These are phyloP conservation scores for Stipa capillata DNA, from an alignment of 176 grass and related monocot genomes.

Conservation along the genomic window DNA sequence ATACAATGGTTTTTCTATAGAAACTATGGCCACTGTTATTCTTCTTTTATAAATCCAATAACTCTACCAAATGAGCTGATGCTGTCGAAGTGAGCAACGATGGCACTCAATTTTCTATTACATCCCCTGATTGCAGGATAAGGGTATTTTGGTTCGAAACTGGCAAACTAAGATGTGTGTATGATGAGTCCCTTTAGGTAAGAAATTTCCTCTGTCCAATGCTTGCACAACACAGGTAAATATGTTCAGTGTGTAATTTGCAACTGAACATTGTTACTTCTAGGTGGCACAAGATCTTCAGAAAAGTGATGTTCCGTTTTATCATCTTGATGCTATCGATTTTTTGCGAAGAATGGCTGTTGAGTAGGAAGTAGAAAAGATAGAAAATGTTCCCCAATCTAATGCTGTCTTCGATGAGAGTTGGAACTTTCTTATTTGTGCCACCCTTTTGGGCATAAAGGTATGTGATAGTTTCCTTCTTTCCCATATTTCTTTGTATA, in stretches of 20 bases:
- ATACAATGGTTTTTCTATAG: no score
- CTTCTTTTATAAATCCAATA: not conserved
- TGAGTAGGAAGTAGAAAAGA: conserved; percentile 96
- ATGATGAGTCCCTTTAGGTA: conserved; percentile 96
- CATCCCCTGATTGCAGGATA: conserved; percentile 88
- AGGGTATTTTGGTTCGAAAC: conserved; percentile 99
- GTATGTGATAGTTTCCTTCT: conserved; percentile 24
- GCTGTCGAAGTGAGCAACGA: conserved; percentile 67
- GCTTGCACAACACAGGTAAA: not conserved
- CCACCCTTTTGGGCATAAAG: conserved; percentile 97
- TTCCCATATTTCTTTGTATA: not conserved
- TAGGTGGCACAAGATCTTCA: conserved; percentile 99
- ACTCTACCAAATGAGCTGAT: conserved; percentile 10
- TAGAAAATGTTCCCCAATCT: conserved; percentile 84
- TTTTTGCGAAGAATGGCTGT: conserved; percentile 97
- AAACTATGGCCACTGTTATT: not conserved
- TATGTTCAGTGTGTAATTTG: not conserved
- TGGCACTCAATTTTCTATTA: conserved; percentile 81
- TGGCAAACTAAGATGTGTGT: conserved; percentile 88
- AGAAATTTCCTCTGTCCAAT: conserved; percentile 7
- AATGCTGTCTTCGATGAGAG: conserved; percentile 98
- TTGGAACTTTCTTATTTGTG: conserved; percentile 94
- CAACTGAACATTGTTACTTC: conserved; percentile 23
- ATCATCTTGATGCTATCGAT: conserved; percentile 92
- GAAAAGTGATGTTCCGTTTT: conserved; percentile 84